Evolutionary conservation across 345 rosid genomes (phyloP).

Genomic region (Iberis pinnata): DNA sequence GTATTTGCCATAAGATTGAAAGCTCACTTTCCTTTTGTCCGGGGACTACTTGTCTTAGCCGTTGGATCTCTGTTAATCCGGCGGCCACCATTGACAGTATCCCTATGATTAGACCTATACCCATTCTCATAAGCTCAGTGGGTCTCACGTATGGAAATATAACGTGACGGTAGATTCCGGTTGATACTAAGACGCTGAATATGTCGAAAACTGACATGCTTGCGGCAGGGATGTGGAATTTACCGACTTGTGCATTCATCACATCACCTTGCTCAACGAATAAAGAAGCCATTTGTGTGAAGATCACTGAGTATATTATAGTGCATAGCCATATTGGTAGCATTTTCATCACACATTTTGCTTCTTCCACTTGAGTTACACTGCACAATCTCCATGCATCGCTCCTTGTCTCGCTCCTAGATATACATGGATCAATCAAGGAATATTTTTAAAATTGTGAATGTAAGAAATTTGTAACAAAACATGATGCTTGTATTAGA

Average conservation of each 20-base stretch:
- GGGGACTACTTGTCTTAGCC: slow-evolving; percentile 39
- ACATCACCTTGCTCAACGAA: slow-evolving; percentile 70
- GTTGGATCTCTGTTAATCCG: slow-evolving; percentile 53
- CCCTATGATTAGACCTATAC: slow-evolving; percentile 69
- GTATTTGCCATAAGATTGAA: slow-evolving; percentile 82
- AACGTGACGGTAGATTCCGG: slow-evolving; percentile 58
- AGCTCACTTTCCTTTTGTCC: slow-evolving; percentile 51
- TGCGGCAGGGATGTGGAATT: slow-evolving; percentile 76
- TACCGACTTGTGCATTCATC: slow-evolving; percentile 47
- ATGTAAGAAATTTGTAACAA: too few relatives aligned
- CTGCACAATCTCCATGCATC: slow-evolving; percentile 77
- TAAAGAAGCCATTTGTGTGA: slow-evolving; percentile 70
- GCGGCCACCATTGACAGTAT: slow-evolving; percentile 79
- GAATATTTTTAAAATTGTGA: too few relatives aligned
- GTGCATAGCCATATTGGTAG: slow-evolving; percentile 69
- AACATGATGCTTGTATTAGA: too few relatives aligned
- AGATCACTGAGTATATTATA: slow-evolving; percentile 61
- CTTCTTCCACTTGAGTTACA: slow-evolving; percentile 77
- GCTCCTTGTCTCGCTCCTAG: slow-evolving; percentile 15
- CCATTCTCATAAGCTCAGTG: slow-evolving; percentile 84
- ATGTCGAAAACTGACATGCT: slow-evolving; percentile 91
- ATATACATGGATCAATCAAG: neutral
- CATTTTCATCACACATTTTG: slow-evolving; percentile 62
- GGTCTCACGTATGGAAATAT: slow-evolving; percentile 66
- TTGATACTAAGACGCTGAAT: slow-evolving; percentile 60